phyloP scores from a whole-genome alignment of 495 filamentous ascomycete species.

The Wilcoxina mikolae region DNA sequence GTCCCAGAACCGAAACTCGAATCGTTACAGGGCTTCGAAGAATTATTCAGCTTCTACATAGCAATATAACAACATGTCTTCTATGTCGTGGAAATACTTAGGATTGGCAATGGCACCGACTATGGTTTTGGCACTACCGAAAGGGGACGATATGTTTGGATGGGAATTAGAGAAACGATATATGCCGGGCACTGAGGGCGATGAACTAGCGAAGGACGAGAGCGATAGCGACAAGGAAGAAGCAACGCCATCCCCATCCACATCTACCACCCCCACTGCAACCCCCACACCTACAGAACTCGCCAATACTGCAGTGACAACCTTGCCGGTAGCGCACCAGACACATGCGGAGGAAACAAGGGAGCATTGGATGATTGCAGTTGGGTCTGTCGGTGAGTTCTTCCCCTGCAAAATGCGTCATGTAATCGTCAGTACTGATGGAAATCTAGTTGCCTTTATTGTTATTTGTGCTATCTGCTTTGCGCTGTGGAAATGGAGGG shows the following conservation, averaged over 20 bases:
- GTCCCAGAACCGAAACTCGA: not conserved
- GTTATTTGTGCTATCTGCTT: constrained; percentile 12
- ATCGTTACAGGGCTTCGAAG: not conserved
- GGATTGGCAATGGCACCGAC: constrained; percentile 10
- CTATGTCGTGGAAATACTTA: not conserved
- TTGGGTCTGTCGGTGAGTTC: constrained; percentile 9
- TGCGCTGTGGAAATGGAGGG: constrained; percentile 13
- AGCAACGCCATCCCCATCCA: not conserved
- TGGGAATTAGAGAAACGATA: not conserved
- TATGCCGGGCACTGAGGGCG: not conserved
- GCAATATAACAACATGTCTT: not conserved
- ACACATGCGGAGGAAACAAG: not conserved
- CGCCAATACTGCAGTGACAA: not conserved
- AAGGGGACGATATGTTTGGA: not conserved
- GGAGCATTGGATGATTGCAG: constrained; percentile 13
- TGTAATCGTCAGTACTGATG: not conserved
- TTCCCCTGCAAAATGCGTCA: not conserved
- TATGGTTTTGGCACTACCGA: not conserved
- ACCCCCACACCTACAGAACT: not conserved
- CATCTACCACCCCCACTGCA: not conserved
- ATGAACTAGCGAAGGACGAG: not conserved
- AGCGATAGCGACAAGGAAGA: not conserved
- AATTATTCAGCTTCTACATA: not conserved
- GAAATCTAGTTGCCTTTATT: constrained; percentile 8
- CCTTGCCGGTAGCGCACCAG: not conserved